Evolutionary conservation across 2,329 filamentous ascomycete species (phyloP).

Genomic region (Emergomyces pasteurianus): DNA sequence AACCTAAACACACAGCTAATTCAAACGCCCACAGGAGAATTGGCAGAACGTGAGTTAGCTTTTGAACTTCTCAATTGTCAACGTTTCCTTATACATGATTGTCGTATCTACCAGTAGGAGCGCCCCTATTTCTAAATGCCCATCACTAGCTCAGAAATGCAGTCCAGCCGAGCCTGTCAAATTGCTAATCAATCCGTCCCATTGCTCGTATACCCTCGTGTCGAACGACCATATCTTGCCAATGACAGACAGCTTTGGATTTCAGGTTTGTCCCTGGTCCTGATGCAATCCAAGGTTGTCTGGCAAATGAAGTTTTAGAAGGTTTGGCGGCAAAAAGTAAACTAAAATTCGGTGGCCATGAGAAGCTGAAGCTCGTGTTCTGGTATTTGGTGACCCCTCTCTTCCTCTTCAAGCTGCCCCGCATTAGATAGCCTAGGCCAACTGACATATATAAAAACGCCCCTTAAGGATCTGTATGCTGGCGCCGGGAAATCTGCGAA

Average conservation of each 20-base stretch:
- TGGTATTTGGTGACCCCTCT: neutral
- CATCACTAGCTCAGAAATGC: neutral
- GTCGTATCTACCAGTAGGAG: neutral
- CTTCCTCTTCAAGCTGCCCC: neutral
- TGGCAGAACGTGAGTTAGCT: no score
- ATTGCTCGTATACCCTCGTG: neutral
- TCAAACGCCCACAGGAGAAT: no score
- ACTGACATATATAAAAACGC: neutral
- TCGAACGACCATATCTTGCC: neutral
- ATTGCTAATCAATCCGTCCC: no score
- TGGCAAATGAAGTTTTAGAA: no score
- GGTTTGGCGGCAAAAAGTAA: no score
- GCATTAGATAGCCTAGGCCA: neutral
- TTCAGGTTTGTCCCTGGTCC: neutral
- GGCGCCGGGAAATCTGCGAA: neutral
- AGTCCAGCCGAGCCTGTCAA: no score
- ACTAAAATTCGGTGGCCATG: no score
- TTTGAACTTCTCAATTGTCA: no score
- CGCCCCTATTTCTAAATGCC: neutral
- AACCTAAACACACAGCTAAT: neutral
- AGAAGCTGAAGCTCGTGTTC: neutral
- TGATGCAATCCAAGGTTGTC: no score
- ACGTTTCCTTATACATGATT: neutral
- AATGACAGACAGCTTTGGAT: neutral
- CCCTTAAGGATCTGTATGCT: neutral